Percentiles rank a stretch among this genome's conserved stretches.
Conservation (phyloP, 1,284 basidiomycete genomes). For the Microbotryum lychnidis-dioicae region DNA sequence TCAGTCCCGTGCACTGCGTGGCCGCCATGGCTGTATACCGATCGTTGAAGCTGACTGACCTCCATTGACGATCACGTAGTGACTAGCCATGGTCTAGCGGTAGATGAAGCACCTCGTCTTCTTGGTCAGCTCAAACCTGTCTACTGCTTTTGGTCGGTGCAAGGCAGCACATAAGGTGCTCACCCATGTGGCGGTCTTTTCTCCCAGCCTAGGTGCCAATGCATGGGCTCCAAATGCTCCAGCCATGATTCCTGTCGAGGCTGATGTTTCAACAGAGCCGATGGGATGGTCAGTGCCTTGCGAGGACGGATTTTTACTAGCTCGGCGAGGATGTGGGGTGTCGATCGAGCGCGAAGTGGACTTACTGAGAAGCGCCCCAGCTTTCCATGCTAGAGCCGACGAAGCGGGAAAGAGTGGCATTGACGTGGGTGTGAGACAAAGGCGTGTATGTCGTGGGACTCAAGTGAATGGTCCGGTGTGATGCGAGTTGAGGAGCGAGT, state of each 20-base stretch:
- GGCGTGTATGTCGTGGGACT: too few relatives aligned
- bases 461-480: too few relatives aligned
- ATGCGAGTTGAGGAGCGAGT: too few relatives aligned
- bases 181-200: slow-evolving; percentile 29
- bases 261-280: neutral
- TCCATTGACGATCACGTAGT: slow-evolving; percentile 24
- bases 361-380: slow-evolving; percentile 18
- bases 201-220: slow-evolving; percentile 18
- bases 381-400: slow-evolving; percentile 20
- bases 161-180: neutral
- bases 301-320: neutral
- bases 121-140: too few relatives aligned
- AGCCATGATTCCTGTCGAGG: slow-evolving; percentile 10
- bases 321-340: neutral
- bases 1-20: neutral
- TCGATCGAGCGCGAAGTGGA: neutral
- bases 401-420: slow-evolving; percentile 23
- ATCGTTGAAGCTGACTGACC: slow-evolving; percentile 4
- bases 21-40: neutral
- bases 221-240: slow-evolving; percentile 27
- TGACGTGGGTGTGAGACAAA: too few relatives aligned
- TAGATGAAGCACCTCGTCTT: too few relatives aligned
- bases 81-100: slow-evolving; percentile 15
- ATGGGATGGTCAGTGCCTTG: neutral
- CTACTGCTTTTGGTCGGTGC: too few relatives aligned